These are phyloP conservation scores for Fusarium burgessii DNA, from an alignment of 2,329 filamentous ascomycete species.

Conservation along the genomic window DNA sequence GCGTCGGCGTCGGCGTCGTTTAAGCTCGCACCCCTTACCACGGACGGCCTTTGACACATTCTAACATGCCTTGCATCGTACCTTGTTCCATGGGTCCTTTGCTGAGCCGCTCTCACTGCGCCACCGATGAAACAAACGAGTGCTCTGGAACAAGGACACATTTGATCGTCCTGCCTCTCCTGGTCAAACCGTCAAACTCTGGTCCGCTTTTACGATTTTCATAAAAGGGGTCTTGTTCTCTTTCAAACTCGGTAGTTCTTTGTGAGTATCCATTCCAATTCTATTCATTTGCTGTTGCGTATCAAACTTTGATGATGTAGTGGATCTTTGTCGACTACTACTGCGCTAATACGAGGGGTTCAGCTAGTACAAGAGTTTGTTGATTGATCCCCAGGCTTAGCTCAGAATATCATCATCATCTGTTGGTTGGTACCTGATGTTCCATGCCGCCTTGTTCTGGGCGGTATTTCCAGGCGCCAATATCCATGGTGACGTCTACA, in stretches of 20 bases:
- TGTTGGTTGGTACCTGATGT: conserved; percentile 11
- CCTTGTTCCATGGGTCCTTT: background rate
- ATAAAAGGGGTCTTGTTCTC: conserved; percentile 19
- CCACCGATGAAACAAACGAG: conserved; percentile 30
- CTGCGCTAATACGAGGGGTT: background rate
- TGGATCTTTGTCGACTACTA: background rate
- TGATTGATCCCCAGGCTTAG: background rate
- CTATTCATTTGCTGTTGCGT: conserved; percentile 25
- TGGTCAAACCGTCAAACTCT: background rate
- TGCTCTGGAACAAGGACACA: conserved; percentile 3
- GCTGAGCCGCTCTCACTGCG: conserved; percentile 13
- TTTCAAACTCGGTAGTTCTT: conserved; percentile 12
- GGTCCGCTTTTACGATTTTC: conserved; percentile 29
- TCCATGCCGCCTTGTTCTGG: conserved; percentile 11
- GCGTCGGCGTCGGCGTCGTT: background rate
- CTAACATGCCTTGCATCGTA: background rate
- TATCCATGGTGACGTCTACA: conserved; percentile 22
- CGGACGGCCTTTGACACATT: conserved; percentile 8
- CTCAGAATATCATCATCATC: conserved; percentile 1
- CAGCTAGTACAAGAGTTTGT: background rate
- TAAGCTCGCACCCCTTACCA: conserved; percentile 6
- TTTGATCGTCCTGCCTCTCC: conserved; percentile 20
- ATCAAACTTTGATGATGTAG: background rate
- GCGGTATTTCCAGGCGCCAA: conserved; percentile 13
- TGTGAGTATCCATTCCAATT: conserved; percentile 1